phyloP scores from a whole-genome alignment of 202 grass and related monocot species.

The Setaria italica region DNA sequence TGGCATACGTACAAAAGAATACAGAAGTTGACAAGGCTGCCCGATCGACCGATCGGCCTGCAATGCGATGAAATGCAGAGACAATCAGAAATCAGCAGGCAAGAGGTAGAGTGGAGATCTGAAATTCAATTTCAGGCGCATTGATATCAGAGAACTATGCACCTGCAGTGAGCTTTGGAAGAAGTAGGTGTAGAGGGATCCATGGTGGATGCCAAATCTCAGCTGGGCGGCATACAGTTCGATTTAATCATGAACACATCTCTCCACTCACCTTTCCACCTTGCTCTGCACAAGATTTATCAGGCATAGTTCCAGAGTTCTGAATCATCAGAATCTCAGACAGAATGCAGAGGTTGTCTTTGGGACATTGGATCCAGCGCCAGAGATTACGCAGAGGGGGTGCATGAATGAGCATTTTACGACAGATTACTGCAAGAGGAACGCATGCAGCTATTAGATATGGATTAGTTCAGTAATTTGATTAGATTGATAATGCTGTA shows the following conservation, averaged over 20 bases:
- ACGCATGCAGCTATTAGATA: neutral
- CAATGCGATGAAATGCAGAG: conserved; percentile 4
- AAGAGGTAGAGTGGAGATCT: conserved; percentile 15
- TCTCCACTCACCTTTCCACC: conserved; percentile 19
- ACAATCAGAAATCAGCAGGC: conserved; percentile 30
- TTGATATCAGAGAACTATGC: conserved; percentile 17
- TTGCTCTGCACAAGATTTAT: conserved; percentile 34
- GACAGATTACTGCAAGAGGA: conserved; percentile 25
- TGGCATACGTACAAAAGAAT: conserved; percentile 36
- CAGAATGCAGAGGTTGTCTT: conserved; percentile 41
- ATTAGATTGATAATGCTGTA: conserved; percentile 14
- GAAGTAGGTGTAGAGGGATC: neutral
- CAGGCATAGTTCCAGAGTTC: conserved; percentile 32
- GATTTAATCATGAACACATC: conserved; percentile 35
- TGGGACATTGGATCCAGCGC: conserved; percentile 35
- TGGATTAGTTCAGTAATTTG: conserved; percentile 1
- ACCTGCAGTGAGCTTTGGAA: conserved; percentile 34
- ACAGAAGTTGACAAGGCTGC: conserved; percentile 10
- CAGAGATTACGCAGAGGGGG: neutral
- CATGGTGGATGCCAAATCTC: conserved; percentile 25
- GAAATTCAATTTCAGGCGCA: conserved; percentile 19
- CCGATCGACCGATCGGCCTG: conserved; percentile 11
- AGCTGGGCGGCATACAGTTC: conserved; percentile 24
- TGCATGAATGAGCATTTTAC: neutral
- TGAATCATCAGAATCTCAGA: conserved; percentile 47